A percentile compares a stretch with the other conserved stretches of the same genome.
phyloP scores from a whole-genome alignment of 768 basidiomycete genomes.

The Fistulinella prunicolor region DNA sequence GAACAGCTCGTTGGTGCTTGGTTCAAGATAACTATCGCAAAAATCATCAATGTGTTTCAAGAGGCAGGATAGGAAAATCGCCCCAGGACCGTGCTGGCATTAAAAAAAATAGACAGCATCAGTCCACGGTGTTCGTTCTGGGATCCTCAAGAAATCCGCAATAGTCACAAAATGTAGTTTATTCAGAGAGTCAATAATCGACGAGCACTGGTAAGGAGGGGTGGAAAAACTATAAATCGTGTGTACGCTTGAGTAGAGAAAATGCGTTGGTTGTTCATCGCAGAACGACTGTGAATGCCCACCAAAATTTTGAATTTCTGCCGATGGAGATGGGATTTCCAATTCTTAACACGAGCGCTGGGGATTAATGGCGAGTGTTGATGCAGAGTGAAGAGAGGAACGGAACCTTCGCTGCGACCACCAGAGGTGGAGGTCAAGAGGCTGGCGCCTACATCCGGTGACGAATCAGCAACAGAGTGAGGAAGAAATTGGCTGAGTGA shows the following conservation, averaged over 20 bases:
- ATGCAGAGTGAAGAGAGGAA: neutral
- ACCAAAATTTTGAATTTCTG: constrained; percentile 70
- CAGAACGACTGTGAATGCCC: neutral
- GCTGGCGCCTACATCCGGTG: constrained; percentile 64
- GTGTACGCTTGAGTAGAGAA: constrained; percentile 22
- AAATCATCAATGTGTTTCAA: too few species aligned
- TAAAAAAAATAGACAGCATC: too few species aligned
- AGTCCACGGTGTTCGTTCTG: too few species aligned
- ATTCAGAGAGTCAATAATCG: constrained; percentile 19
- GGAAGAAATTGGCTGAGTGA: constrained; percentile 33
- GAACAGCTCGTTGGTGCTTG: too few species aligned
- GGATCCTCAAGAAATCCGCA: too few species aligned
- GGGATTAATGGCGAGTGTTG: constrained; percentile 1
- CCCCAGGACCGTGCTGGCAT: too few species aligned
- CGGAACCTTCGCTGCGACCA: constrained; percentile 65
- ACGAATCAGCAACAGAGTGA: constrained; percentile 3
- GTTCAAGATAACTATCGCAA: too few species aligned
- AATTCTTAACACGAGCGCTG: constrained; percentile 60
- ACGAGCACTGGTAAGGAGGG: constrained; percentile 15
- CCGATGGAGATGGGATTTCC: constrained; percentile 68
- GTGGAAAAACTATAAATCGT: constrained; percentile 21
- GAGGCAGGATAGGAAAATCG: too few species aligned
- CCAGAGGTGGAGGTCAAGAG: constrained; percentile 54
- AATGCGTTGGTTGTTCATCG: too few species aligned
- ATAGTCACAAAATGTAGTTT: constrained; percentile 14